Percentiles rank a stretch among this genome's conserved stretches.
Evolutionary conservation across 352 stramenopile genomes (phyloP).

Genomic region (Blastocystis hominis): DNA sequence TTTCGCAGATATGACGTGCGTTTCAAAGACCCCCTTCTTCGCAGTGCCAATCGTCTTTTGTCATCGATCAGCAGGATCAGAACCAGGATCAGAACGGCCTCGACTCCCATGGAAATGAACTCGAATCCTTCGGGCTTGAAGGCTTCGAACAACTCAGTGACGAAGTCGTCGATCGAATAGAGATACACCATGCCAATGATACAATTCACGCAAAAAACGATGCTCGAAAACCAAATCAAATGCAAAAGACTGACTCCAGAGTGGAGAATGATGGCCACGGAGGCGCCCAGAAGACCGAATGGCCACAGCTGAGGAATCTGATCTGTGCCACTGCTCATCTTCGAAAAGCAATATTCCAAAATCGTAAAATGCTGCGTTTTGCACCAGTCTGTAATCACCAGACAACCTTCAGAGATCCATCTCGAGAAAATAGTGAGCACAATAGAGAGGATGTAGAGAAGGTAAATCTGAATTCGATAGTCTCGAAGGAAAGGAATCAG

Average conservation of each 20-base stretch:
- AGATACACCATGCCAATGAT: conserved; percentile 8
- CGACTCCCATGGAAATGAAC: not conserved
- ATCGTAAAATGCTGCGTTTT: not conserved
- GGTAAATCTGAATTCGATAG: conserved; percentile 38
- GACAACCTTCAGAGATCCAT: not conserved
- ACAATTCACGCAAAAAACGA: not conserved
- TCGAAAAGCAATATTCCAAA: conserved; percentile 37
- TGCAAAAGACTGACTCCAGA: not conserved
- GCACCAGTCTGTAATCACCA: not conserved
- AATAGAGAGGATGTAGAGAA: conserved; percentile 35
- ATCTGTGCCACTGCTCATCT: not conserved
- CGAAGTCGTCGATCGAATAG: not conserved
- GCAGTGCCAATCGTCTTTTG: not conserved
- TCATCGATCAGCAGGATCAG: not conserved
- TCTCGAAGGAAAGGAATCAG: conserved; percentile 8
- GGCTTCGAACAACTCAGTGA: conserved; percentile 27
- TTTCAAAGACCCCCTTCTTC: not conserved
- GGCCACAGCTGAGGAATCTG: conserved; percentile 17
- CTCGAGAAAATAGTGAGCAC: not conserved
- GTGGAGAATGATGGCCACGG: conserved; percentile 23
- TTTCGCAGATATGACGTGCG: not conserved
- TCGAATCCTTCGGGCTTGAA: conserved; percentile 50
- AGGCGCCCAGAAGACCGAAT: conserved; percentile 32
- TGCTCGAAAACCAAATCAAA: not conserved
- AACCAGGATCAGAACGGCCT: not conserved